Percentiles rank a stretch among this genome's conserved stretches.
Conservation (phyloP, 2,329 filamentous ascomycete genomes). For the Zymoseptoria tritici region DNA sequence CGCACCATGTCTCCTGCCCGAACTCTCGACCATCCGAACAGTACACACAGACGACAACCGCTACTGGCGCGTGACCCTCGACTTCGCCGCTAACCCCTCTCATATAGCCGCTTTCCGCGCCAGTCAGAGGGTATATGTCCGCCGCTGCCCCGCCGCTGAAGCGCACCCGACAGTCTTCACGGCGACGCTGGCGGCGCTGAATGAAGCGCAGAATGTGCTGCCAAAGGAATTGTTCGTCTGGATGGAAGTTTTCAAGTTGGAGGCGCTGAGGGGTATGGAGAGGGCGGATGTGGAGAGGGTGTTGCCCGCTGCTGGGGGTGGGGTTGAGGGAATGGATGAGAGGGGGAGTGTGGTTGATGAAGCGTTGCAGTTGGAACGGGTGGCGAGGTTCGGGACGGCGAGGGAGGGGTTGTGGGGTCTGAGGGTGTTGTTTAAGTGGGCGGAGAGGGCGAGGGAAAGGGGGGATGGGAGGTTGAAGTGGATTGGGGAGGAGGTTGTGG, state of each 20-base stretch:
- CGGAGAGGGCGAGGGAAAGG: constrained; percentile 38
- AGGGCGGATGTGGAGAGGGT: constrained; percentile 53
- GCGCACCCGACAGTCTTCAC: constrained; percentile 55
- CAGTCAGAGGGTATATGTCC: constrained; percentile 67
- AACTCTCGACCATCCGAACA: constrained; percentile 54
- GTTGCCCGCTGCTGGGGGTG: constrained; percentile 37
- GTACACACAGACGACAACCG: constrained; percentile 57
- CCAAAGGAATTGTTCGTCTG: constrained; percentile 41
- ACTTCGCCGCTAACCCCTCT: constrained; percentile 58
- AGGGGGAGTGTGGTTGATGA: constrained; percentile 61
- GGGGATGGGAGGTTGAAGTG: constrained; percentile 41
- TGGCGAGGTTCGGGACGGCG: constrained; percentile 23
- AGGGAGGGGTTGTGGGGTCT: constrained; percentile 56
- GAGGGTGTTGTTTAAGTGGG: constrained; percentile 58
- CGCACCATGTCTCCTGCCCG: constrained; percentile 55
- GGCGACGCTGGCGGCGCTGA: constrained; percentile 66
- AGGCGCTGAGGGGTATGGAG: constrained; percentile 46
- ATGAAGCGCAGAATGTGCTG: constrained; percentile 25
- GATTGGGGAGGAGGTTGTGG: constrained; percentile 51
- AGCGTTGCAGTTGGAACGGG: constrained; percentile 52
- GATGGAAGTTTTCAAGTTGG: constrained; percentile 66
- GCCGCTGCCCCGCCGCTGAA: constrained; percentile 50
- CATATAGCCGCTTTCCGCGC: constrained; percentile 58
- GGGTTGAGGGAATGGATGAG: constrained; percentile 38
- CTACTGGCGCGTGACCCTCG: constrained; percentile 76